Conservation (phyloP, 495 filamentous ascomycete species). For the Trypethelium eluteriae region DNA sequence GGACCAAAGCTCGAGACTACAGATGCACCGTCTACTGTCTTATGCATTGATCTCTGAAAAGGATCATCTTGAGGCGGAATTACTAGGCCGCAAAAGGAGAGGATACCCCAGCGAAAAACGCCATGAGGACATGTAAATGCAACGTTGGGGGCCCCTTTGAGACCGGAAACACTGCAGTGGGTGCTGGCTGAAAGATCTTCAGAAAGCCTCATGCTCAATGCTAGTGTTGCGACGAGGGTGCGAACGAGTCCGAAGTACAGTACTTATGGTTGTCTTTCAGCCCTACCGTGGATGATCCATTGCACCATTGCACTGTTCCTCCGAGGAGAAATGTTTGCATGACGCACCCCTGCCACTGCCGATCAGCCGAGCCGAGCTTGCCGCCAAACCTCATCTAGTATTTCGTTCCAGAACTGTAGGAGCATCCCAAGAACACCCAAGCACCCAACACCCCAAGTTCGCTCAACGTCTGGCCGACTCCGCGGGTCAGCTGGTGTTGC, state of each 20-base stretch:
- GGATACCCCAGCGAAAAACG: background rate
- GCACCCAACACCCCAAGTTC: background rate
- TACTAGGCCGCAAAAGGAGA: background rate
- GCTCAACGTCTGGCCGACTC: conserved; percentile 1
- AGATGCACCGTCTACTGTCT: too few relatives aligned
- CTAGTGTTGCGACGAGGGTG: too few relatives aligned
- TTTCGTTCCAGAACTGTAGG: background rate
- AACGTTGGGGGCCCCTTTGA: too few relatives aligned
- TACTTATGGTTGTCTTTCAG: background rate
- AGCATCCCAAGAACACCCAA: background rate
- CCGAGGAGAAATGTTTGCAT: conserved; percentile 1
- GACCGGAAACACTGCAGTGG: too few relatives aligned
- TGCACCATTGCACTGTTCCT: background rate
- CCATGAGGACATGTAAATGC: background rate
- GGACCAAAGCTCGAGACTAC: too few relatives aligned
- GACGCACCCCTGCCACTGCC: conserved; percentile 1
- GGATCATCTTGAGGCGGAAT: background rate
- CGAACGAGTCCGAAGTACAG: too few relatives aligned
- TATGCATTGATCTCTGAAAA: too few relatives aligned
- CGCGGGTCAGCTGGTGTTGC: conserved; percentile 8
- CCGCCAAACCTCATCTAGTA: background rate
- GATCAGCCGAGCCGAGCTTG: conserved; percentile 3
- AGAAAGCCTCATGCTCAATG: background rate
- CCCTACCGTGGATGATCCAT: background rate
- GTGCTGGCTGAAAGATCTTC: conserved; percentile 1